Evolutionary conservation across 495 filamentous ascomycete genomes (phyloP).

Genomic region (Aspergillus sclerotioniger): DNA sequence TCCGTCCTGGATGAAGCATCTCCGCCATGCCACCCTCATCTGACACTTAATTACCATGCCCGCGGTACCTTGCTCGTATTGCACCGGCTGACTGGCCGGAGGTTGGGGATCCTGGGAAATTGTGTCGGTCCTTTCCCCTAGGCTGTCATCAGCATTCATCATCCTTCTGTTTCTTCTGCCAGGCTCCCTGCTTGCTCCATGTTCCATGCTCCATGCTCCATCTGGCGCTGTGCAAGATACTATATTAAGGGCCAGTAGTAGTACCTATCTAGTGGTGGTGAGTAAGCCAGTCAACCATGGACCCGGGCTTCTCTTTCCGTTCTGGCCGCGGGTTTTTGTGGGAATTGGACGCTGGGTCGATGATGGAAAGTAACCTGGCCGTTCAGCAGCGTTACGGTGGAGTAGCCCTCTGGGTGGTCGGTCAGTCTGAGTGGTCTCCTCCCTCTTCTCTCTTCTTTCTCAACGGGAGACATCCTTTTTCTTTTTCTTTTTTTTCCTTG

Average conservation of each 20-base stretch:
- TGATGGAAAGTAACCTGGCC: no score
- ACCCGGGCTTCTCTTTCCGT: background rate
- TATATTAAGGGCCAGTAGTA: background rate
- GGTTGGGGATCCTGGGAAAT: background rate
- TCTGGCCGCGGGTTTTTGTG: background rate
- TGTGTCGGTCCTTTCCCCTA: background rate
- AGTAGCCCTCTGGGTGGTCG: no score
- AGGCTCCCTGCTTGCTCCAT: background rate
- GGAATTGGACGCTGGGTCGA: no score
- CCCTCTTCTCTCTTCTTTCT: no score
- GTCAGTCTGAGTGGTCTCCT: no score
- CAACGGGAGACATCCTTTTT: background rate
- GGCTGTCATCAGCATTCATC: background rate
- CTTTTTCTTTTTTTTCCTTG: constrained; percentile 8
- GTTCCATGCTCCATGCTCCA: no score
- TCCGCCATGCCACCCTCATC: no score
- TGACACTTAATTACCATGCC: no score
- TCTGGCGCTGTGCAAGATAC: background rate
- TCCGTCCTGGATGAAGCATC: background rate
- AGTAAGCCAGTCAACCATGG: background rate
- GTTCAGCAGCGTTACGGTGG: no score
- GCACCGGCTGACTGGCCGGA: background rate
- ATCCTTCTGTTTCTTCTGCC: background rate
- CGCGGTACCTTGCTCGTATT: background rate
- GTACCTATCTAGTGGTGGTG: no score